Percentiles rank a stretch among this genome's conserved stretches.
Evolutionary conservation across 306 rosid genomes (phyloP).

Genomic region (Quercus gilva): DNA sequence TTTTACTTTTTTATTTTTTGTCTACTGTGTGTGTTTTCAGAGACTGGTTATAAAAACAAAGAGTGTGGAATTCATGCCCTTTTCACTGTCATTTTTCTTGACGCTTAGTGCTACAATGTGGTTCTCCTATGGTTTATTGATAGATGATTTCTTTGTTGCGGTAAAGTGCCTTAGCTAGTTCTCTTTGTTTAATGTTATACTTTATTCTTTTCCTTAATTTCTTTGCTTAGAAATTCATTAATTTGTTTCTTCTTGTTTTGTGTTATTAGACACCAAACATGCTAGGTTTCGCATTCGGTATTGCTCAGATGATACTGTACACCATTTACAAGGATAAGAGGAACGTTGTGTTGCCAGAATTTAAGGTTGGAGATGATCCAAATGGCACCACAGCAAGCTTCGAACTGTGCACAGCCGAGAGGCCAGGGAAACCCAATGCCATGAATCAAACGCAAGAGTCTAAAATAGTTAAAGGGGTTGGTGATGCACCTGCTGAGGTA

Average conservation of each 20-base stretch:
- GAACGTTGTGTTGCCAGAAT: conserved; percentile 17
- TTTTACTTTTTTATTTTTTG: neutral
- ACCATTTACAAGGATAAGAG: conserved; percentile 25
- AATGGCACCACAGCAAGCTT: neutral
- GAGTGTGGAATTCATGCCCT: conserved; percentile 43
- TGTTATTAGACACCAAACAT: conserved; percentile 39
- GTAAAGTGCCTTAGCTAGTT: conserved; percentile 13
- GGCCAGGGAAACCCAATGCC: neutral
- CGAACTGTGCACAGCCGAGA: neutral
- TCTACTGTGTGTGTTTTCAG: conserved; percentile 8
- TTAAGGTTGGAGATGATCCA: conserved; percentile 7
- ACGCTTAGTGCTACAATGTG: conserved; percentile 35
- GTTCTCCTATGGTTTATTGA: conserved; percentile 41
- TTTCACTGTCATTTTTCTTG: conserved; percentile 38
- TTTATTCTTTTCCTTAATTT: neutral
- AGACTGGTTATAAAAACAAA: conserved; percentile 35
- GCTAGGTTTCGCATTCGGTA: conserved; percentile 35
- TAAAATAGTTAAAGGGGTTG: neutral
- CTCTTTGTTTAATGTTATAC: no score
- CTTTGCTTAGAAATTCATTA: neutral
- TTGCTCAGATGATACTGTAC: conserved; percentile 40
- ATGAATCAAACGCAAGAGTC: neutral
- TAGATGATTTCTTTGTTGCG: conserved; percentile 35
- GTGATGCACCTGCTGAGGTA: neutral
- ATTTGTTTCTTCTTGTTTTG: neutral